Percentiles rank a stretch among this genome's conserved stretches.
phyloP scores from a whole-genome alignment of 2,329 filamentous ascomycete genomes.

The Xylariomycetidae sp. region DNA sequence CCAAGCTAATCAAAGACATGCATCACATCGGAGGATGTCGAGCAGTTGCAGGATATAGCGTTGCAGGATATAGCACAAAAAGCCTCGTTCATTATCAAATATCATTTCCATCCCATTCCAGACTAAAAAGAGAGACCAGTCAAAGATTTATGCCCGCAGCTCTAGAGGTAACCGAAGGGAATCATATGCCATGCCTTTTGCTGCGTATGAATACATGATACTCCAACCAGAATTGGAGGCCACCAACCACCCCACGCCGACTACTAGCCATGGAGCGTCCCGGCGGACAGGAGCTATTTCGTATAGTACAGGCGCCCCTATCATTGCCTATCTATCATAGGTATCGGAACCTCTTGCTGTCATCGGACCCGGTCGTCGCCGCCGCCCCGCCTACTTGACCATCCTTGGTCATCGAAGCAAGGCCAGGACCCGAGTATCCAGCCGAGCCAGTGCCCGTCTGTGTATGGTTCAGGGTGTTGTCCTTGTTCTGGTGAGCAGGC shows the following conservation, averaged over 20 bases:
- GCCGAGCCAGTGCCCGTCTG: slow-evolving; percentile 29
- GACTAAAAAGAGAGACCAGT: slow-evolving; percentile 12
- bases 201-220: slow-evolving; percentile 15
- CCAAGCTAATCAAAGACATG: too few species aligned
- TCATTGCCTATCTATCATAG: slow-evolving; percentile 17
- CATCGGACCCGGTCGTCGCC: slow-evolving; percentile 9
- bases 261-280: slow-evolving; percentile 11
- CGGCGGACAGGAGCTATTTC: slow-evolving; percentile 6
- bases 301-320: slow-evolving; percentile 19
- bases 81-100: slow-evolving; percentile 16
- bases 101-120: slow-evolving; percentile 16
- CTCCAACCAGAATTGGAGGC: slow-evolving; percentile 13
- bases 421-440: slow-evolving; percentile 22
- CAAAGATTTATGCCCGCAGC: slow-evolving; percentile 20
- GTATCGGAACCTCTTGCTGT: slow-evolving; percentile 27
- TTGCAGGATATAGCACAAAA: too few species aligned
- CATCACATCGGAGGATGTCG: too few species aligned
- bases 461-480: slow-evolving; percentile 28
- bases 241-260: slow-evolving; percentile 6
- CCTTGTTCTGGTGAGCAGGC: slow-evolving; percentile 22
- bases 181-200: slow-evolving; percentile 18
- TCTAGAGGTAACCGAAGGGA: slow-evolving; percentile 19
- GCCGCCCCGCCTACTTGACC: slow-evolving; percentile 9
- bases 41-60: too few species aligned
- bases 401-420: slow-evolving; percentile 20